phyloP scores from a whole-genome alignment of 2,329 filamentous ascomycete genomes.

The Microsporum canis region DNA sequence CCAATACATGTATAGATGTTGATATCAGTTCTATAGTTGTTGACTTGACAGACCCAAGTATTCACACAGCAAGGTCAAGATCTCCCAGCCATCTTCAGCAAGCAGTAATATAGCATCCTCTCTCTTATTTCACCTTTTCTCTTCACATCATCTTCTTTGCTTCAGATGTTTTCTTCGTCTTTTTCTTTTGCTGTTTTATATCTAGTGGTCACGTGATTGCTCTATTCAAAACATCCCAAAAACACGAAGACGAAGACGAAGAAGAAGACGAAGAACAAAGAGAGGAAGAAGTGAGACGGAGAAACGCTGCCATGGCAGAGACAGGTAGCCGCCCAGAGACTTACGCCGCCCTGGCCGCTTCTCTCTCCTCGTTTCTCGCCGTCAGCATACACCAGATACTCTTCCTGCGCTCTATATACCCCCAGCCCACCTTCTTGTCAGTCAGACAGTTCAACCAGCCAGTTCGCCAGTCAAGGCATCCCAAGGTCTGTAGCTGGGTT shows the following conservation, averaged over 20 bases:
- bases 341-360: slow-evolving; percentile 50
- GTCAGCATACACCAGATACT: slow-evolving; percentile 77
- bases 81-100: too few species aligned
- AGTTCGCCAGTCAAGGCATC: slow-evolving; percentile 76
- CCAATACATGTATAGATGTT: too few species aligned
- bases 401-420: slow-evolving; percentile 71
- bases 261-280: neutral
- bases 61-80: too few species aligned
- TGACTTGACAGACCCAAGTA: too few species aligned
- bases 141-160: too few species aligned
- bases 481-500: slow-evolving; percentile 76
- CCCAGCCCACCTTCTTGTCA: slow-evolving; percentile 62
- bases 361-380: slow-evolving; percentile 69
- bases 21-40: too few species aligned
- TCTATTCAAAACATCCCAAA: neutral
- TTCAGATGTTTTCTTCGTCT: too few species aligned
- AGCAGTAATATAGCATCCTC: too few species aligned
- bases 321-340: slow-evolving; percentile 32
- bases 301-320: neutral
- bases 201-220: too few species aligned
- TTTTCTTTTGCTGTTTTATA: too few species aligned
- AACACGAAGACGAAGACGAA: neutral
- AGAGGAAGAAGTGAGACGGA: neutral
- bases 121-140: too few species aligned
- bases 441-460: slow-evolving; percentile 72